Evolutionary conservation across 2,329 filamentous ascomycete genomes (phyloP).

Genomic region (Alternaria atra): DNA sequence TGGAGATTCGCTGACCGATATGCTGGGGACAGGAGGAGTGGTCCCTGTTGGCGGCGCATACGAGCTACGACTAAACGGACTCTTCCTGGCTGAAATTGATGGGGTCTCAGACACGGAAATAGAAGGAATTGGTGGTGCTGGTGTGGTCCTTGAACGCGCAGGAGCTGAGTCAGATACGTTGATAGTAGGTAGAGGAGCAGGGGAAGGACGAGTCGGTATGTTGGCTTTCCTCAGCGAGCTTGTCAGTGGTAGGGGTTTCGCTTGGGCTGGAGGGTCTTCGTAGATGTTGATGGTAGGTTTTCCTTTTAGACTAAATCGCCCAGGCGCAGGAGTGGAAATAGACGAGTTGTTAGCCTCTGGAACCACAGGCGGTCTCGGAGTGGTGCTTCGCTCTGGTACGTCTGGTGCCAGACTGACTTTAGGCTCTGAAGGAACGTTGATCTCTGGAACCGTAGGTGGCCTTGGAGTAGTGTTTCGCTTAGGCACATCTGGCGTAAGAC

Average conservation of each 20-base stretch:
- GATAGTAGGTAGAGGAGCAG: constrained; percentile 55
- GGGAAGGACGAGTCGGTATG: constrained; percentile 32
- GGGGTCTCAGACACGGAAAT: constrained; percentile 38
- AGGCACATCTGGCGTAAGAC: constrained; percentile 53
- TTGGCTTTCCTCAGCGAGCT: constrained; percentile 41
- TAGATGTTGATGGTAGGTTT: constrained; percentile 37
- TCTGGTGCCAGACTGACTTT: constrained; percentile 61
- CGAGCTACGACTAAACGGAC: constrained; percentile 21
- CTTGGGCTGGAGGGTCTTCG: constrained; percentile 40
- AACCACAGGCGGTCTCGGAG: constrained; percentile 32
- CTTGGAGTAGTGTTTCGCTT: constrained; percentile 25
- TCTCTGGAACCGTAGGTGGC: constrained; percentile 41
- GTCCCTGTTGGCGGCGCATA: constrained; percentile 28
- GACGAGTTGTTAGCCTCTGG: constrained; percentile 43
- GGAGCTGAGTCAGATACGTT: constrained; percentile 57
- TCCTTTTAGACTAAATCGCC: constrained; percentile 28
- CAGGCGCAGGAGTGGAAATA: constrained; percentile 26
- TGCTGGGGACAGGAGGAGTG: constrained; percentile 35
- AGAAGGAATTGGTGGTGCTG: constrained; percentile 28
- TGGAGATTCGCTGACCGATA: constrained; percentile 34
- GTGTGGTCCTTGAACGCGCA: constrained; percentile 36
- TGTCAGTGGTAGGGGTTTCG: constrained; percentile 36
- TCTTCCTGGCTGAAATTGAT: constrained; percentile 32
- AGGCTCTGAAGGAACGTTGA: constrained; percentile 52
- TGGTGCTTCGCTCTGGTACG: constrained; percentile 23